Evolutionary conservation across 208 protist genomes (phyloP).

Genomic region (Leishmania arabica): DNA sequence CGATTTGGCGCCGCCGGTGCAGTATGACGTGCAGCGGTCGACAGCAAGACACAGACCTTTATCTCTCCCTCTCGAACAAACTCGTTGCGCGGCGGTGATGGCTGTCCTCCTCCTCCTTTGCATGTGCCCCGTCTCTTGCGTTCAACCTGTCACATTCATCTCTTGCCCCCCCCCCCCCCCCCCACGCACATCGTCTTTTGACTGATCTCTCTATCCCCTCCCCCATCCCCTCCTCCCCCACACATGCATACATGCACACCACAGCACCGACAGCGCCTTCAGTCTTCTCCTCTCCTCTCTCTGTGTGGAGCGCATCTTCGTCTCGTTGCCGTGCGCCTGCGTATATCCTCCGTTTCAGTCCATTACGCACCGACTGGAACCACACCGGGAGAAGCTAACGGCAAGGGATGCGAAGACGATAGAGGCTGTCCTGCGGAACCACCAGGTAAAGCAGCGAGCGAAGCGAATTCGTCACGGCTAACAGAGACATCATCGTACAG

Average conservation of each 20-base stretch:
- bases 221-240: neutral
- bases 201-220: neutral
- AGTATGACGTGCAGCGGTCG: no score
- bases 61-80: neutral
- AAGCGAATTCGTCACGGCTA: neutral
- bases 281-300: neutral
- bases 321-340: neutral
- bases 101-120: neutral
- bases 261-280: neutral
- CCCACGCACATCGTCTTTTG: neutral
- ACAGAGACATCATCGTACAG: neutral
- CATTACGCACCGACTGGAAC: neutral
- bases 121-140: neutral
- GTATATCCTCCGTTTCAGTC: neutral
- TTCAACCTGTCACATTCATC: constrained; percentile 10
- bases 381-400: neutral
- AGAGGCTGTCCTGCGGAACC: neutral
- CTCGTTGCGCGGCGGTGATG: neutral
- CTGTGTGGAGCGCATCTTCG: neutral
- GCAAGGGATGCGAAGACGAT: neutral
- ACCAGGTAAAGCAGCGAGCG: neutral
- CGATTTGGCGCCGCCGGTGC: neutral
- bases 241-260: neutral
- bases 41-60: neutral
- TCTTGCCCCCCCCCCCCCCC: neutral